These are phyloP conservation scores for Fusarium xyrophilum DNA, from an alignment of 2,329 filamentous ascomycete genomes.

Conservation along the genomic window DNA sequence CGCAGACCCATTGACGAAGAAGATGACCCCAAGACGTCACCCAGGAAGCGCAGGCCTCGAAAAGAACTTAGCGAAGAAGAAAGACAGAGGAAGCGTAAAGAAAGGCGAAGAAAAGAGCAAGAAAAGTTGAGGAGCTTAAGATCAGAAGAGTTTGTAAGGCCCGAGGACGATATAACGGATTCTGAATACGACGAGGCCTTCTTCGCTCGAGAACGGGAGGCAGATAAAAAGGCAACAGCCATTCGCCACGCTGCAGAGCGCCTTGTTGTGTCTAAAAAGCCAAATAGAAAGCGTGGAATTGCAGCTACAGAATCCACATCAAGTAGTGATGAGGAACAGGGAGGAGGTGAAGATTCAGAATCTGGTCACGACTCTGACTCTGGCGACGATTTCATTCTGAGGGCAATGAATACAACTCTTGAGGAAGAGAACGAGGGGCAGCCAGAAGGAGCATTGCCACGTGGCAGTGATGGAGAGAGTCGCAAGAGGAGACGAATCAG, in stretches of 20 bases:
- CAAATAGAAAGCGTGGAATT: constrained; percentile 39
- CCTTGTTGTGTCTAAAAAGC: constrained; percentile 39
- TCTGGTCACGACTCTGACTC: constrained; percentile 34
- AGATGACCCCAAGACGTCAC: constrained; percentile 59
- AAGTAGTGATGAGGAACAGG: constrained; percentile 3
- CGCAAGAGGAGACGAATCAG: constrained; percentile 50
- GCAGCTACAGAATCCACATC: not conserved
- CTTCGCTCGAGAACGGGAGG: constrained; percentile 71
- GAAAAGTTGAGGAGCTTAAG: constrained; percentile 84
- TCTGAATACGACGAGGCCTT: constrained; percentile 74
- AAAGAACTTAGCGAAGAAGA: constrained; percentile 66
- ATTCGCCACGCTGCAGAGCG: not conserved
- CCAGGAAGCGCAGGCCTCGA: constrained; percentile 55
- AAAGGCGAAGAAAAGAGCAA: constrained; percentile 70
- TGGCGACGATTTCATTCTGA: constrained; percentile 40
- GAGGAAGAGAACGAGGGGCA: constrained; percentile 25
- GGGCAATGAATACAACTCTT: constrained; percentile 37
- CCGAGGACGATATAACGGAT: constrained; percentile 90
- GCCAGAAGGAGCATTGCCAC: constrained; percentile 42
- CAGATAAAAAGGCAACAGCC: constrained; percentile 43
- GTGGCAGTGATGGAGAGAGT: constrained; percentile 46
- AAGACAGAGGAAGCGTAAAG: constrained; percentile 68
- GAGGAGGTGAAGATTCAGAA: not conserved
- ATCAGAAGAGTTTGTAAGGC: constrained; percentile 79
- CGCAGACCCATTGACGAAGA: constrained; percentile 61